phyloP scores from a whole-genome alignment of 2,329 filamentous ascomycete genomes.

The Cercospora sojina region DNA sequence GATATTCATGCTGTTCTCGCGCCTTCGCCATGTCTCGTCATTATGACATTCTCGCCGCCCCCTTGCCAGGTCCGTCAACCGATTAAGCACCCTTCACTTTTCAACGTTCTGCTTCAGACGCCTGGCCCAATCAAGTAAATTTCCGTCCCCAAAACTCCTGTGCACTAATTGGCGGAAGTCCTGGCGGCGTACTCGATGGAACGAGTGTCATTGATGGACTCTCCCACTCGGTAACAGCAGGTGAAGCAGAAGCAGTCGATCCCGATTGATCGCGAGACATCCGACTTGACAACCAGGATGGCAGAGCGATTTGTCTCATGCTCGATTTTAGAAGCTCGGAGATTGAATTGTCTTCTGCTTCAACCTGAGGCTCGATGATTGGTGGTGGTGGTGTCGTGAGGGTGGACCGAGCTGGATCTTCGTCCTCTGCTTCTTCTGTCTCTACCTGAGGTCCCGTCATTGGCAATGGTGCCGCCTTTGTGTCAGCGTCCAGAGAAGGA shows the following conservation, averaged over 20 bases:
- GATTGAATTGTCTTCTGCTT: not conserved
- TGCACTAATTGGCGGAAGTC: not conserved
- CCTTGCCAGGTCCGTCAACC: not conserved
- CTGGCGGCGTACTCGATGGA: not conserved
- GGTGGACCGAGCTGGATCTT: not conserved
- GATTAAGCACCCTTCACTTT: not conserved
- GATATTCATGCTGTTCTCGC: too few species aligned
- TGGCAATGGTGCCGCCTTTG: not conserved
- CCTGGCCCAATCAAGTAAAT: not conserved
- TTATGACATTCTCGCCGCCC: not conserved
- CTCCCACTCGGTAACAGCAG: not conserved
- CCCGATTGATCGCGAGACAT: conserved; percentile 1
- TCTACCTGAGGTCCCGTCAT: not conserved
- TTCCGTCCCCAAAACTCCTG: not conserved
- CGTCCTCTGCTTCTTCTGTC: not conserved
- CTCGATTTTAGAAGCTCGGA: not conserved
- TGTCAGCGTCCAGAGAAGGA: not conserved
- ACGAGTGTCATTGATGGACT: not conserved
- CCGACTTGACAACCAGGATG: conserved; percentile 6
- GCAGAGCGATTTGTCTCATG: not conserved
- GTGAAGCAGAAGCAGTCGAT: not conserved
- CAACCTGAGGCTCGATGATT: not conserved
- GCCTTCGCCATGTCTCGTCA: too few species aligned
- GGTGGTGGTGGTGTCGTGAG: not conserved
- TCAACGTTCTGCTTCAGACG: not conserved